These are phyloP conservation scores for Kurtzmaniella quercitrusa DNA, from an alignment of 1,139 yeast species.

Conservation along the genomic window DNA sequence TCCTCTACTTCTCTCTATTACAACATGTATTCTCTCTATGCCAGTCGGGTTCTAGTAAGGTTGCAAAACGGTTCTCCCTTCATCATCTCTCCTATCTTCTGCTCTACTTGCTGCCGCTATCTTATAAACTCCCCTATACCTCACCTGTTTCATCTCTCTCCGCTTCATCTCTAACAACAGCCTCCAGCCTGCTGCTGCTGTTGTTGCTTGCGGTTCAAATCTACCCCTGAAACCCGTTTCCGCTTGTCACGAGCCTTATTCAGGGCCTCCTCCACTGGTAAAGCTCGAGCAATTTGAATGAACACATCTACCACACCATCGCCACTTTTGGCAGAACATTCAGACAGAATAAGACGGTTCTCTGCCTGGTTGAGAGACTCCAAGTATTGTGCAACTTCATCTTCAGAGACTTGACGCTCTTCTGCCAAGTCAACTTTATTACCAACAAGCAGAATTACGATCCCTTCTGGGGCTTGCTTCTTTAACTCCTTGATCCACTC, in stretches of 20 bases:
- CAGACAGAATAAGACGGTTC: constrained; percentile 27
- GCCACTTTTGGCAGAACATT: constrained; percentile 47
- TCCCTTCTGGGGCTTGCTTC: constrained; percentile 81
- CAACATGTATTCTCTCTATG: background rate
- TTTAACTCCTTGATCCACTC: constrained; percentile 95
- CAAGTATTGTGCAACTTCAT: constrained; percentile 34
- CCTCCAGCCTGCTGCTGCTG: constrained; percentile 19
- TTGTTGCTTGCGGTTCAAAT: constrained; percentile 29
- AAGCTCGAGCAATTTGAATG: constrained; percentile 37
- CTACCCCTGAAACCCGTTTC: constrained; percentile 32
- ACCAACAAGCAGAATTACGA: constrained; percentile 84
- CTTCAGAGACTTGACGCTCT: constrained; percentile 43
- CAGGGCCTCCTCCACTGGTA: constrained; percentile 40
- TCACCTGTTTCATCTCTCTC: too few species aligned
- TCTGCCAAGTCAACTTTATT: constrained; percentile 73
- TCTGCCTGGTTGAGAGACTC: constrained; percentile 25
- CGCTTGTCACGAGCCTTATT: constrained; percentile 22
- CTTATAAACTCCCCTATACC: too few species aligned
- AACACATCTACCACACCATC: constrained; percentile 45
- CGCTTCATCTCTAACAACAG: constrained; percentile 22
- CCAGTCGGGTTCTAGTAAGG: background rate
- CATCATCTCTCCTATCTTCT: too few species aligned
- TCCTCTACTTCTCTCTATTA: background rate
- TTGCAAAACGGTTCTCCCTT: background rate
- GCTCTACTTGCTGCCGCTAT: too few species aligned